Evolutionary conservation across 768 basidiomycete species (phyloP).

Genomic region (Amanita rubescens): DNA sequence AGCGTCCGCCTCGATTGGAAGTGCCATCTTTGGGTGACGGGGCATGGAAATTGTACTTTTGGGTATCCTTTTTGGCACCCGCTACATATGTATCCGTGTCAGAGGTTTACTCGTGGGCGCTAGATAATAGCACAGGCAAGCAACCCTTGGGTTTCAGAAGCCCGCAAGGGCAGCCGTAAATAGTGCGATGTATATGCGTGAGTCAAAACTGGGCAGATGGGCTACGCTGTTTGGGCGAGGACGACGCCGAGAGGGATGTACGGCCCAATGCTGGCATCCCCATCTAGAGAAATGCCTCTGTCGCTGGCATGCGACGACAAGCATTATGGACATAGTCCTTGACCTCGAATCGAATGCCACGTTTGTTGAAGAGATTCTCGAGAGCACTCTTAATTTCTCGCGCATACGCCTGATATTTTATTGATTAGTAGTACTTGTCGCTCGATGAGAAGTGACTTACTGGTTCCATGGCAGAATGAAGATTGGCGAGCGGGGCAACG

Average conservation of each 20-base stretch:
- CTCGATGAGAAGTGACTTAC: not conserved
- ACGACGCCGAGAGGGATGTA: slow-evolving; percentile 25
- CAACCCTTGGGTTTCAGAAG: too few relatives aligned
- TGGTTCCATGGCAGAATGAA: not conserved
- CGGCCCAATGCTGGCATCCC: slow-evolving; percentile 16
- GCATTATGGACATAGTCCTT: slow-evolving; percentile 8
- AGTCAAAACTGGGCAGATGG: slow-evolving; percentile 22
- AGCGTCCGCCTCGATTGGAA: too few relatives aligned
- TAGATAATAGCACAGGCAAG: too few relatives aligned
- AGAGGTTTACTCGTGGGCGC: too few relatives aligned
- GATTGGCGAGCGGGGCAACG: too few relatives aligned
- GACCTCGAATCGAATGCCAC: not conserved
- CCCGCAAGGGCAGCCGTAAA: slow-evolving; percentile 30
- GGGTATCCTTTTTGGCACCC: too few relatives aligned
- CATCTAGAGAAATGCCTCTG: slow-evolving; percentile 20
- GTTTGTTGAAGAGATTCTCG: not conserved
- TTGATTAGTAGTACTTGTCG: not conserved
- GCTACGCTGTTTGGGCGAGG: slow-evolving; percentile 20
- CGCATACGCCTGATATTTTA: not conserved
- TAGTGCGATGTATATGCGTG: slow-evolving; percentile 28
- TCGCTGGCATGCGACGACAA: slow-evolving; percentile 15
- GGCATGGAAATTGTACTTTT: too few relatives aligned
- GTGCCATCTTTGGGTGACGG: too few relatives aligned
- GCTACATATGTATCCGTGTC: too few relatives aligned
- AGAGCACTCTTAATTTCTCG: not conserved